A percentile compares a stretch with the other conserved stretches of the same genome.
Conservation (phyloP, 352 stramenopile genomes). For the Phytophthora tentaculata region DNA sequence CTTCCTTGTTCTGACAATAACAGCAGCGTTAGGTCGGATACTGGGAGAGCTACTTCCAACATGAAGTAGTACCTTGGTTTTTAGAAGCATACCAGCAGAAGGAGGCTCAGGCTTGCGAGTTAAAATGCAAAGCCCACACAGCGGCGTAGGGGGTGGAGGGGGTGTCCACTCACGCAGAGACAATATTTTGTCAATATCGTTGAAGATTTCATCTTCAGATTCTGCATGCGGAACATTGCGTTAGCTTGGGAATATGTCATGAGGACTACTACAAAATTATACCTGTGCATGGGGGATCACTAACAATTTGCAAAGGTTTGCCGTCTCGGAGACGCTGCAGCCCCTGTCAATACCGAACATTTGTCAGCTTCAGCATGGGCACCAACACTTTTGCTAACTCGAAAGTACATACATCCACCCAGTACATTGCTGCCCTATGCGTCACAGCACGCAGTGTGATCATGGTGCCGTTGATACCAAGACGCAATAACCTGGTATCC, state of each 20-base stretch:
- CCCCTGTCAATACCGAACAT: slow-evolving; percentile 34
- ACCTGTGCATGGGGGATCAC: slow-evolving; percentile 59
- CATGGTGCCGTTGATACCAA: slow-evolving; percentile 69
- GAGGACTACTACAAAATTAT: background rate
- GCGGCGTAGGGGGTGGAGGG: slow-evolving; percentile 34
- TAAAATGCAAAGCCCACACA: slow-evolving; percentile 48
- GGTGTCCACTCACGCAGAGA: slow-evolving; percentile 61
- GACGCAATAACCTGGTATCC: slow-evolving; percentile 51
- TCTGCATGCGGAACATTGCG: slow-evolving; percentile 38
- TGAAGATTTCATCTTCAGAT: slow-evolving; percentile 78
- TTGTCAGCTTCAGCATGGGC: slow-evolving; percentile 1
- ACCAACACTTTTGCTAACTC: background rate
- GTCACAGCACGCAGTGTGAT: slow-evolving; percentile 77
- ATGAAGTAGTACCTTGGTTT: slow-evolving; percentile 21
- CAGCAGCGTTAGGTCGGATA: slow-evolving; percentile 3
- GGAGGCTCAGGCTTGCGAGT: slow-evolving; percentile 26
- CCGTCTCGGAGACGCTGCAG: slow-evolving; percentile 58
- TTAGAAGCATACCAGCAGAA: slow-evolving; percentile 24
- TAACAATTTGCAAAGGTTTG: slow-evolving; percentile 47
- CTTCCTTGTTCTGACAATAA: slow-evolving; percentile 19
- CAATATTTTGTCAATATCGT: slow-evolving; percentile 72
- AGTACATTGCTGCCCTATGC: slow-evolving; percentile 69
- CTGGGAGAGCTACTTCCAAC: background rate
- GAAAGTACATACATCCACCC: slow-evolving; percentile 58
- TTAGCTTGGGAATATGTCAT: background rate